Evolutionary conservation across 495 filamentous ascomycete genomes (phyloP).

Genomic region (Penicillium maclennaniae): DNA sequence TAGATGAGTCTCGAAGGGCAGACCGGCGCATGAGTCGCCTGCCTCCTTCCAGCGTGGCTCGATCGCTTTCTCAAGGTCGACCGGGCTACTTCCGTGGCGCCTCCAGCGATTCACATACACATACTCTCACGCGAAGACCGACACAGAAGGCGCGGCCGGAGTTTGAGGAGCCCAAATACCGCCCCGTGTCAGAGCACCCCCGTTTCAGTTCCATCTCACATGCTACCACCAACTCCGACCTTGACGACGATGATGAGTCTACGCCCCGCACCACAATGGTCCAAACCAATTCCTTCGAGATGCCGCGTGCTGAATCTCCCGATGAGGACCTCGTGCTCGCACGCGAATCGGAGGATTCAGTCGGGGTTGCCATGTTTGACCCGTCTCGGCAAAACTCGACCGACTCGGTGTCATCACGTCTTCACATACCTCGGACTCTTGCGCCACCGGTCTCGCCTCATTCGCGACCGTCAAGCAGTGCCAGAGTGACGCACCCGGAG

Average conservation of each 20-base stretch:
- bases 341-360: conserved; percentile 15
- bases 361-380: conserved; percentile 19
- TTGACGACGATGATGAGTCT: conserved; percentile 26
- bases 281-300: conserved; percentile 29
- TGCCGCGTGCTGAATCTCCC: conserved; percentile 48
- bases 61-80: conserved; percentile 63
- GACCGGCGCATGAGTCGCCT: conserved; percentile 78
- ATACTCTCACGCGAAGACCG: conserved; percentile 31
- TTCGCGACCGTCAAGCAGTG: conserved; percentile 51
- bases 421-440: conserved; percentile 44
- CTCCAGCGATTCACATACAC: conserved; percentile 31
- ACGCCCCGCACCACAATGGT: conserved; percentile 28
- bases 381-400: conserved; percentile 38
- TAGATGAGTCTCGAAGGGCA: conserved; percentile 67
- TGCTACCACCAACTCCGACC: conserved; percentile 44
- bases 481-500: conserved; percentile 53
- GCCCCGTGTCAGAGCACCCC: conserved; percentile 71
- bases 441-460: conserved; percentile 57
- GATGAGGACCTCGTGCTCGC: conserved; percentile 31
- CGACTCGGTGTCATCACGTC: conserved; percentile 47
- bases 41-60: conserved; percentile 75
- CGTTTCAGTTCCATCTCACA: conserved; percentile 61
- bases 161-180: conserved; percentile 56
- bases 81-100: conserved; percentile 71
- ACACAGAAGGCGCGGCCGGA: conserved; percentile 48